Base-by-base conservation (phyloP, 441 rosid species). In the Croton setiger region DNA sequence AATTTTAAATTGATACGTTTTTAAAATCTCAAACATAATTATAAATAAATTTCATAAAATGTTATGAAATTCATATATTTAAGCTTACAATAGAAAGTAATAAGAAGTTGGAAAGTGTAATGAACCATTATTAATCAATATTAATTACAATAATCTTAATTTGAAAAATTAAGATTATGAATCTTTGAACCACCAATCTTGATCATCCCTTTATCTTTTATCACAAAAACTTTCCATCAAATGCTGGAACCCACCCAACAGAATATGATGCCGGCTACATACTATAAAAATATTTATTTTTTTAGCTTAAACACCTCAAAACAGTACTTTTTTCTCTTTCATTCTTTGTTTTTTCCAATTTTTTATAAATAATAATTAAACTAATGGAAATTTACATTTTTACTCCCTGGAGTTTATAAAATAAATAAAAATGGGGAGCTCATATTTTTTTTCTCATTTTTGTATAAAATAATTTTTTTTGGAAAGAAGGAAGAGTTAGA, bases 181-280 rank as follows among this genome's bases (percentile, higher is more conserved):
- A 56, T 71, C 61, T 48, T 14, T 17, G 0, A 1, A 61, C 51
- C 35, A 20, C 33, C 31, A 43, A 61, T 61, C 4, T 41, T 27
- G 31, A 27, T 27, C 35, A 51, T 61, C 51, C 49, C 48, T 65
- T 37, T 52, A 13, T 1, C 68, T 65, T 21, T 52, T 52, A 13
- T 18, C 31, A 5, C 10, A 33, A n/a, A 5, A 7, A 43, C 63
- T 68, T 51, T 54, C 55, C 44, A 27, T 15, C 63, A 61, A 59
- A 61, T 51, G 66, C 72, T 66, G 76, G 76, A 73, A 67, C 45
- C 80, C 64, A 77, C 80, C 65, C 3, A 69, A 57, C 61, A 41
- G 48, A 18, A 64, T 60, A 13, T 65, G 44, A 13, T 17, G 71
- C 76, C 72, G 73, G 65, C 68, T 11, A 39, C 47, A 27, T 27